Evolutionary conservation across 2,329 filamentous ascomycete genomes (phyloP).

Genomic region (Geosmithia putterillii): DNA sequence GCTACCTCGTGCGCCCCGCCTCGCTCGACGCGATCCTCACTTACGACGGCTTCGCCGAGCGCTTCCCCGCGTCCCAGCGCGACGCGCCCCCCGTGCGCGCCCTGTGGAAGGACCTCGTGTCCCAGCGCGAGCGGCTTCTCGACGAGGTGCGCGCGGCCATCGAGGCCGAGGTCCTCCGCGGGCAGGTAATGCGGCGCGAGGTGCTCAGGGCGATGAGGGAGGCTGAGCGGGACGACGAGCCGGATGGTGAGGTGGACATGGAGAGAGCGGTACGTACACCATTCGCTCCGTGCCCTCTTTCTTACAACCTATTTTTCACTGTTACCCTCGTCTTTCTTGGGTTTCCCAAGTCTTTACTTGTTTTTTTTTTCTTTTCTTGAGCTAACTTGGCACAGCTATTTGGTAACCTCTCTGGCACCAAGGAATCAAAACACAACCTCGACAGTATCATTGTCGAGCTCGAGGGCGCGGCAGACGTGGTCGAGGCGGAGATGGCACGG

Average conservation of each 20-base stretch:
- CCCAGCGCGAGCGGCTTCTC: conserved; percentile 56
- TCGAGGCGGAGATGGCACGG: conserved; percentile 55
- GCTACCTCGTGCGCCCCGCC: conserved; percentile 68
- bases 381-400: conserved; percentile 38
- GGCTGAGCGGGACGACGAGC: conserved; percentile 40
- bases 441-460: conserved; percentile 56
- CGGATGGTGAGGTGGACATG: conserved; percentile 52
- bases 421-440: conserved; percentile 45
- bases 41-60: conserved; percentile 59
- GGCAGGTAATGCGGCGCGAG: conserved; percentile 43
- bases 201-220: conserved; percentile 40
- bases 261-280: conserved; percentile 36
- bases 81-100: conserved; percentile 53
- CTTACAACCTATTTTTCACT: neutral
- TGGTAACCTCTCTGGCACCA: conserved; percentile 30
- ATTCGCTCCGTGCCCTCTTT: neutral
- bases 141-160: conserved; percentile 57
- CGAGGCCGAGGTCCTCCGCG: conserved; percentile 48
- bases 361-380: neutral
- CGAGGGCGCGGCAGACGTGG: conserved; percentile 48
- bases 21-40: conserved; percentile 62
- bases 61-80: conserved; percentile 60
- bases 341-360: neutral
- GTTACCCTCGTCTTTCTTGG: neutral
- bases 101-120: conserved; percentile 70